Evolutionary conservation across 768 basidiomycete genomes (phyloP), one percentile per base, ranked within the genome.

Genomic region (Phanerochaete sordida): DNA sequence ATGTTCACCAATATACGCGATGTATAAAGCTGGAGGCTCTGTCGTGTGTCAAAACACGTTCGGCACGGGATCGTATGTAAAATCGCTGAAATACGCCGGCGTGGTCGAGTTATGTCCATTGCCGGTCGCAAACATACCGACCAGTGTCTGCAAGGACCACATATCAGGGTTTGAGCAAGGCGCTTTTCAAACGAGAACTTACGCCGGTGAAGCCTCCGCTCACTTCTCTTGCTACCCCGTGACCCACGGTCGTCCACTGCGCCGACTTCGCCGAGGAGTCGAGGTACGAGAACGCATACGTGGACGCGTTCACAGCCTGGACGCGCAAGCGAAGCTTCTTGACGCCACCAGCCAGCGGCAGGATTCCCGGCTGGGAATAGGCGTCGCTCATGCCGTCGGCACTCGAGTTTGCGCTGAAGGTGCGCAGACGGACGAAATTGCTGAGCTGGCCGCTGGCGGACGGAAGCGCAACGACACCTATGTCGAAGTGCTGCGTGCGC

Each of bases 191-290:
- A 31, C 3, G 15, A 49, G 9, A 15, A 53, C 53, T 54, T 21
- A 48, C 47, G 6, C 57, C 57, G 37, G 47, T 48, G 26, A 58
- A 58, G 57, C 57, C 57, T 3, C 57, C 57, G 46, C 57, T 58
- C 21, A 58, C 57, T 31, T 58, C 46, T 3, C 57, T 49, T 2
- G 57, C 45, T 23, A 28, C 33, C 23, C 57, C 57, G 26, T 58
- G 39, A 3, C 57, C 57, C 16, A 58, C 57, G 46, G 26, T 58
- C 45, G 26, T 58, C 57, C 57, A 58, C 11, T 21, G 4, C 5
- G 1, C 16, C 13, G 15, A 8, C 6, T 21, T 3, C 46, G 4
- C 23, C 23, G 4, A 3, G 5, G 21, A 37, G 6, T 23, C 53
- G 12, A 39, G 48, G 23, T 57, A 57, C 33, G 35, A 26, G n/a